Evolutionary conservation across 2,329 filamentous ascomycete genomes (phyloP), one percentile per base, ranked within the genome.

Genomic region (Trichoderma sp.): DNA sequence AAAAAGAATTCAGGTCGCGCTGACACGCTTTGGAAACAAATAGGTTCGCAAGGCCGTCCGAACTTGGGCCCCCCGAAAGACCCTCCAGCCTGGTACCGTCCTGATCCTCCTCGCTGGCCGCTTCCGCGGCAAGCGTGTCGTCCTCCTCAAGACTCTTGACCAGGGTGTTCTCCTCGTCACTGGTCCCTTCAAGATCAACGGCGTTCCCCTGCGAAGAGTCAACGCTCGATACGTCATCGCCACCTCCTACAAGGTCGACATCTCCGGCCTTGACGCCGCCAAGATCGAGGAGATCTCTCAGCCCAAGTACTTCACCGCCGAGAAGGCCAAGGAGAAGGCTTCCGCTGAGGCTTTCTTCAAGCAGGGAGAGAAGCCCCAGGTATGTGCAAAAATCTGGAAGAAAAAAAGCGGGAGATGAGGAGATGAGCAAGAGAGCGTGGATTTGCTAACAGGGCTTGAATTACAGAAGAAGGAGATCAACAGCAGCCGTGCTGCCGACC

Each of bases 141-240:
- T 99, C 82, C 94, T 98, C 87, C 93, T 99, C 85, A 98, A 98
- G 92, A 90, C 92, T 86, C 95, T 99, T 83, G 89, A 93, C 83
- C 94, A 98, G 89, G 96, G 96, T 88, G 94, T 98, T 78, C 94
- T 99, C 85, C 94, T 99, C 84, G 94, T 99, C 82, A 99, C 96
- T 83, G 96, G 96, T 81, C 96, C 96, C 84, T 99, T 98, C 93
- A 99, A 98, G 92, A 92, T 99, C 88, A 99, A 99, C 89, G 96
- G 96, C 86, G 96, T 99, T 78, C 96, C 96, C 80, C 92, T 99
- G 82, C 92, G 96, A 87, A 91, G 93, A 85, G 93, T 97, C 84
- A 97, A 97, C 88, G 89, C 93, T 84, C 92, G 93, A 86, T 97
- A 96, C 87, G 93, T 97, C 83, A 97, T 97, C 84, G 93, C 93